Evolutionary conservation across 441 rosid genomes (phyloP).

Genomic region (Adansonia grandidieri): DNA sequence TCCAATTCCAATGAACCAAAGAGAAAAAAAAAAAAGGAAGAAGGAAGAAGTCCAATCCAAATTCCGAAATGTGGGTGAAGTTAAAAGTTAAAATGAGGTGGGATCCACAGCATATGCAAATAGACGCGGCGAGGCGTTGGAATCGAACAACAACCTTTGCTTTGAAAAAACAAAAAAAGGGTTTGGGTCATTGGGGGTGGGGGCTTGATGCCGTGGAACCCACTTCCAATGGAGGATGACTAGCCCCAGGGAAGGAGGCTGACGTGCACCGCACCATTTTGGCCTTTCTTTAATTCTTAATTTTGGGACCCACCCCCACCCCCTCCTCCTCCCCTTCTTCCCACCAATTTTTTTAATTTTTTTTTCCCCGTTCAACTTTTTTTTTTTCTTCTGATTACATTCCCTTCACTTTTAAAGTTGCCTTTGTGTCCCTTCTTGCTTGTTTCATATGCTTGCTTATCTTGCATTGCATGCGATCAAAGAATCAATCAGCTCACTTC

Average conservation of each 20-base stretch:
- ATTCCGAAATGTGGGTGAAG: neutral
- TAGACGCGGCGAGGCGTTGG: constrained; percentile 42
- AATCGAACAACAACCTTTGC: neutral
- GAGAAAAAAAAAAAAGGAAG: neutral
- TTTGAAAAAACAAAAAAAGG: neutral
- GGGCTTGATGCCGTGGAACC: constrained; percentile 56
- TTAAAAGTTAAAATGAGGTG: neutral
- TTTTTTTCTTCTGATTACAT: no score
- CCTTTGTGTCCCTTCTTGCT: no score
- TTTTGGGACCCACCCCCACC: constrained; percentile 20
- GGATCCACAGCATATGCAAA: constrained; percentile 43
- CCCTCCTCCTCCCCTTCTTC: neutral
- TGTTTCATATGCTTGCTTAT: no score
- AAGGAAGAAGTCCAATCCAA: no score
- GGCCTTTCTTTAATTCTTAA: neutral
- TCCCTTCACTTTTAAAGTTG: no score
- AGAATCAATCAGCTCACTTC: neutral
- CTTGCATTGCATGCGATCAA: no score
- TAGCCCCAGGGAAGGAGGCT: constrained; percentile 26
- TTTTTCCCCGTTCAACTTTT: neutral
- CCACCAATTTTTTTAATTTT: neutral
- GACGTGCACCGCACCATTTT: constrained; percentile 63
- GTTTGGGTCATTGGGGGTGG: neutral
- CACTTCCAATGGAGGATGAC: constrained; percentile 72
- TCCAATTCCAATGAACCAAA: neutral